Evolutionary conservation across 2,329 filamentous ascomycete species (phyloP), one percentile per base, ranked within the genome.

Genomic region (Thyridium curvatum): DNA sequence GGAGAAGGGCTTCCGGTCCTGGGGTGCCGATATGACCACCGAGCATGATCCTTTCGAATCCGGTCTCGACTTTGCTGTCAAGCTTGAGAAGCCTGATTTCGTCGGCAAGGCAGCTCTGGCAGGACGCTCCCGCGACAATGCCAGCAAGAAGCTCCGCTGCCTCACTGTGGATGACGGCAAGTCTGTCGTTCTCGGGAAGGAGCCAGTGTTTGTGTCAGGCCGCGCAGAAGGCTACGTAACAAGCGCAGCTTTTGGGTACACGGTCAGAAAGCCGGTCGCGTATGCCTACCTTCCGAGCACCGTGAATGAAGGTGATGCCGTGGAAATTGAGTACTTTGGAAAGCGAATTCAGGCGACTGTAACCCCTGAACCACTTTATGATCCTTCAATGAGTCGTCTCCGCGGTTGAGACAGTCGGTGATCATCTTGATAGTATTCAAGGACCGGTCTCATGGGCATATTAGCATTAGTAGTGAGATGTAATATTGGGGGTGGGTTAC

Each of bases 291-390:
- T 82, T 12, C 75, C 76, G 0, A 61, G 53, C 10, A 49, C 46
- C 2, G 49, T 79, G 3, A 41, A 38, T 0, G 67, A 74, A 32
- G 75, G 75, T 0, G 62, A 68, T 3, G 41, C 47, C 0, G 73
- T 82, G 0, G 74, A 80, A 49, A 65, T 82, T 40, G 75, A 79
- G 47, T 82, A 82, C 50, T 82, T 82, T 54, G 74, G 76, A 4
- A 59, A 56, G 41, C 61, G 63, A 10, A 68, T 80, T 38, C 47
- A 49, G 36, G 78, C 77, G 0, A 79, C 74, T 3, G 69, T 82
- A 1, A 57, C 61, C 0, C 44, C 59, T 2, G 74, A 77, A 34
- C 69, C 74, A 8, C 38, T 75, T 14, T 12, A 26, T 26, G 21
- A 26, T 26, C 21, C 21, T 26, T 26, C 21, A 10, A 26, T 26